Base-by-base conservation (phyloP, 495 filamentous ascomycete genomes). In the Lineolata rhizophorae region DNA sequence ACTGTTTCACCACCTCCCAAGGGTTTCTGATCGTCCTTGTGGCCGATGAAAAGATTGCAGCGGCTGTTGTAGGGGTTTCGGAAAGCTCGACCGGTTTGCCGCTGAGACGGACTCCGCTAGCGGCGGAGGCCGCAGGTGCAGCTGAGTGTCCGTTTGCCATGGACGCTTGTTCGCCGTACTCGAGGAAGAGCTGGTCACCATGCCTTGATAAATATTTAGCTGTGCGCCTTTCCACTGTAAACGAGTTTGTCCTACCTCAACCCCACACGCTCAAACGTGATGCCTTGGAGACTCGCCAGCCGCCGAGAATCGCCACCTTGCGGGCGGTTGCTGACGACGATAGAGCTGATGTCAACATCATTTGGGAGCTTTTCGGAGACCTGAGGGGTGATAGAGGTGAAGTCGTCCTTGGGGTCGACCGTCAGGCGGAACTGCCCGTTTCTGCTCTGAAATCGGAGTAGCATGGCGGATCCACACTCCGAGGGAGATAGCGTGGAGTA, bases 1-100 rank as follows among this genome's bases (percentile, higher is more conserved):
- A 87, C 52, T 97, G 87, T 40, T 70, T 62, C 4, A 94, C 79
- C 10, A 70, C 64, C 39, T 95, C 85, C 90, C 87, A 94, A 2
- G 87, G 84, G 40, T 85, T 92, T 48, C 78, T 80, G 40, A 81
- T 74, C 18, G 64, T 59, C 22, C 51, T 44, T 11, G 65, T 71
- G 64, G 2, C 70, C 69, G 3, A 53, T 55, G 18, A 12, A 34
- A 18, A 27, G 65, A 51, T 26, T 67, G 65, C 2, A 60, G 65
- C 59, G 27, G 69, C 62, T 41, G 76, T 61, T 8, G 75, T 65
- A 10, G 70, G 46, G 31, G 76, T 62, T 44, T 80, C 70, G 32
- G 67, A 64, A 18, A 72, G 71, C 5, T 71, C 53, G 12, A 91
- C 66, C 3, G 82, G 69, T 15, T 71, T 63, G 17, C 85, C 83